phyloP scores from a whole-genome alignment of 176 grass and related monocot genomes.

The Miscanthus lutarioriparius region DNA sequence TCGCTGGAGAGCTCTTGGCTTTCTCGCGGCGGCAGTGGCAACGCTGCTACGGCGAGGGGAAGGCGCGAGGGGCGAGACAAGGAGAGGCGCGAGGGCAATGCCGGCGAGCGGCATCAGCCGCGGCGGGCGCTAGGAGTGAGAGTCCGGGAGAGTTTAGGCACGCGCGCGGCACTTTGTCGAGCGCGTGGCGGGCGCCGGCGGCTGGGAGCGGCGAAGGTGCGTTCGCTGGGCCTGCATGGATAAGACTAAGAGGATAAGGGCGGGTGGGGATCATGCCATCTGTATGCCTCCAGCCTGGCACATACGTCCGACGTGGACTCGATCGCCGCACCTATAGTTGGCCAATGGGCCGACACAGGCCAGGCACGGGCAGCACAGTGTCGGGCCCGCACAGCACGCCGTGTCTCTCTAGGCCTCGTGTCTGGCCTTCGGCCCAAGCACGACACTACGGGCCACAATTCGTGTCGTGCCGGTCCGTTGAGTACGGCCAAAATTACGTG shows the following conservation, averaged over 20 bases:
- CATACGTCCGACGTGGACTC: no score
- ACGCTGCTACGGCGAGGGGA: neutral
- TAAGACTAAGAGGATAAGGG: slow-evolving; percentile 35
- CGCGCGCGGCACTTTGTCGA: slow-evolving; percentile 27
- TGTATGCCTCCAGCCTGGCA: neutral
- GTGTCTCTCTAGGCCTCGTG: no score
- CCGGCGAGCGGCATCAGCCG: slow-evolving; percentile 54
- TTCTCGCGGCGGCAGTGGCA: neutral
- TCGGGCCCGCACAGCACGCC: no score
- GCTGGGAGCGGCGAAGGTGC: neutral
- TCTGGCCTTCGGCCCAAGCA: no score
- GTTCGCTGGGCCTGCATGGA: slow-evolving; percentile 31
- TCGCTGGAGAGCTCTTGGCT: neutral
- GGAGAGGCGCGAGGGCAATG: slow-evolving; percentile 41
- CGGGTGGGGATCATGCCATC: neutral
- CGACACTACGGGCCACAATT: no score
- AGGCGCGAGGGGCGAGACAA: slow-evolving; percentile 17
- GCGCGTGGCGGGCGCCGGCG: neutral
- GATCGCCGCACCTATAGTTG: no score
- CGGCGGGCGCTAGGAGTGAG: neutral
- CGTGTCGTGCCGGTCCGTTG: no score
- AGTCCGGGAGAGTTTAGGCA: neutral
- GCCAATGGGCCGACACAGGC: no score
- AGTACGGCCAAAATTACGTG: no score
- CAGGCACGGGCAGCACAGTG: no score